Evolutionary conservation across 805 yeast species (phyloP), one percentile per base, ranked within the genome.

Genomic region (Cyberlindnera nakhonratchasimensis): DNA sequence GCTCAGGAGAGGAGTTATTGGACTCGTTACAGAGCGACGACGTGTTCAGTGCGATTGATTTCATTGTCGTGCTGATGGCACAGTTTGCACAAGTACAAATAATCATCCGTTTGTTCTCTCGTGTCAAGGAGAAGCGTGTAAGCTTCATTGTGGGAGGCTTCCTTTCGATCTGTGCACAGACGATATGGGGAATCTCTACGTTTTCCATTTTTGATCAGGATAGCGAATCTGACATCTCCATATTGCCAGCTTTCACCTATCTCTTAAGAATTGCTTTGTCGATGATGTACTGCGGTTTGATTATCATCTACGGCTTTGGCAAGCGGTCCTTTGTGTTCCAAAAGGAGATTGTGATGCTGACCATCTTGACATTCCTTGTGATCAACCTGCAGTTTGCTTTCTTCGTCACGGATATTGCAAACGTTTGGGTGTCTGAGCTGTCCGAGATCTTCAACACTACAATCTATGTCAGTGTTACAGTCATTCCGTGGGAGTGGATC

Each of bases 401-500:
- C 48, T 86, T 85, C 57, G 70, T 86, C 36, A 83, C 88, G 5
- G 95, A 86, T 63, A 77, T 86, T 3, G 73, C 90, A 1, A 80
- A 79, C 58, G 70, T 80, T 6, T 86, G 89, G 85, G 79, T 81
- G n/a, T 75, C 75, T 43, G 84, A 81, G 48, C 66, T 85, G 39
- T 79, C 88, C 17, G 91, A 85, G 55, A 67, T 85, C 33, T 83
- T 85, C 61, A 80, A 83, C 33, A 75, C 86, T 16, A 80, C 85
- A 1, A 75, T 82, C n/a, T 82, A 81, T 57, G 75, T 84, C 8
- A 69, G 82, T 17, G 75, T 86, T 26, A 83, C 86, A 23, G 83
- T 83, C 6, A 71, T 82, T 10, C 86, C 86, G 1, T 85, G 95
- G 93, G 95, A 86, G 61, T 87, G 95, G 91, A 73, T 84, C 47